Base-by-base conservation (phyloP, 345 rosid species). In the Camelina sativa region DNA sequence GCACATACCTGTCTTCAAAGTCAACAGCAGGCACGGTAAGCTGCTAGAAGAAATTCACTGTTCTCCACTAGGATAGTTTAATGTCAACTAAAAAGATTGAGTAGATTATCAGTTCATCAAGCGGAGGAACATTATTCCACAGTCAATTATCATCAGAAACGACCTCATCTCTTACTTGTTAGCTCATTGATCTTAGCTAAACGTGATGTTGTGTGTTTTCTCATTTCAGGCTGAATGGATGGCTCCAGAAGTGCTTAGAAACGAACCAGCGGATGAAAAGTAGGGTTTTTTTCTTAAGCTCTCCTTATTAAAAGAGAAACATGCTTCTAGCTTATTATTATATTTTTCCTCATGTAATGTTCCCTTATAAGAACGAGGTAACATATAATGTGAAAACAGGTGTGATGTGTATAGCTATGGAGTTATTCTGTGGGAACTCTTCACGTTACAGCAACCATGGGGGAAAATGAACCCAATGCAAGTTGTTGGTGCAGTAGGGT, bases 401-500 rank as follows among this genome's bases (percentile, higher is more conserved):
- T 91, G 91, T 34, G 98, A 94, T 83, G 98, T 94, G 40, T 94
- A 87, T 79, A 88, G 97, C 81, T 94, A 77, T 56, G 98, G 98
- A 65, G 97, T 94, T 62, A 94, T 94, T 58, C 79, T 91, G n/a
- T 94, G 97, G 98, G 98, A 94, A 84, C 85, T 94, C 16, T 84
- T 71, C 62, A 94, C 97, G 1, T 37, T 94, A 69, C 88, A 79
- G 69, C 97, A 91, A 61, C 98, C 98, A 50, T 94, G 98, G 98
- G 89, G 94, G 9, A 96, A 96, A 81, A 91, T 94, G 98, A 94
- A 94, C 73, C 91, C 98, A 11, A 94, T 94, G 97, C 97, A 94
- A 81, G 98, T 94, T n/a, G 98, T 94, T 37, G 97, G 98, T 19
- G 98, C 98, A 0, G 98, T 94, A 48, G 98, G 97, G 47, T 94